Evolutionary conservation across 108 stramenopile genomes (phyloP).

Genomic region (Skeletonema menzelii): DNA sequence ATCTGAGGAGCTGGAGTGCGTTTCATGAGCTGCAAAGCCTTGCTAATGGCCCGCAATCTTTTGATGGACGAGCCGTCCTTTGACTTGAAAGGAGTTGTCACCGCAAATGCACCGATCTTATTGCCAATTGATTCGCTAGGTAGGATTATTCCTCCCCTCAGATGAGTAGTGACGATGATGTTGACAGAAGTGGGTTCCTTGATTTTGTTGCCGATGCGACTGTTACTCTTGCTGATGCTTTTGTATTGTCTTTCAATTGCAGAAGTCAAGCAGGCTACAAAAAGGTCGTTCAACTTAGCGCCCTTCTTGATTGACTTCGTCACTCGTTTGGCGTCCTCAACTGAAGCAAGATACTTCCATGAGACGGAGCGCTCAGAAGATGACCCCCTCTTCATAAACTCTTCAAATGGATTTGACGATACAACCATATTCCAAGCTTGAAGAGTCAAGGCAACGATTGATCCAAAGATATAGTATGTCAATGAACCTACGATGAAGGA

Average conservation of each 20-base stretch:
- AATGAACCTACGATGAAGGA: neutral
- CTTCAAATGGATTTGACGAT: slow-evolving; percentile 32
- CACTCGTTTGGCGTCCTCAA: slow-evolving; percentile 27
- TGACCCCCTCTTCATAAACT: slow-evolving; percentile 1
- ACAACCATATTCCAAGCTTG: slow-evolving; percentile 38
- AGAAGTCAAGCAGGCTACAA: slow-evolving; percentile 4
- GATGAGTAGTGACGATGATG: slow-evolving; percentile 12
- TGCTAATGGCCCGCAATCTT: slow-evolving; percentile 2
- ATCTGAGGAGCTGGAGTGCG: slow-evolving; percentile 20
- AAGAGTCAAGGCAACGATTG: slow-evolving; percentile 5
- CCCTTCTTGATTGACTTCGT: slow-evolving; percentile 15
- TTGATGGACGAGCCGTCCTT: neutral
- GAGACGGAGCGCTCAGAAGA: slow-evolving; percentile 9
- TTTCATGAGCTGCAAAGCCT: slow-evolving; percentile 3
- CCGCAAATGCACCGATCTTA: slow-evolving; percentile 17
- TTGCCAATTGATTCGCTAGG: slow-evolving; percentile 14
- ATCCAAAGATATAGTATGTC: slow-evolving; percentile 21
- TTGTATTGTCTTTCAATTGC: slow-evolving; percentile 19
- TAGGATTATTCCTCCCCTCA: slow-evolving; percentile 6
- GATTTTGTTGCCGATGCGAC: neutral
- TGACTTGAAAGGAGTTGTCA: neutral
- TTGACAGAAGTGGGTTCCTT: slow-evolving; percentile 4
- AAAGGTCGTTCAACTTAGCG: slow-evolving; percentile 30
- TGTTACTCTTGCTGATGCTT: neutral
- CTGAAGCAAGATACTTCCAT: slow-evolving; percentile 18